Conservation (phyloP, 495 filamentous ascomycete genomes). For the Tuber aestivum region DNA sequence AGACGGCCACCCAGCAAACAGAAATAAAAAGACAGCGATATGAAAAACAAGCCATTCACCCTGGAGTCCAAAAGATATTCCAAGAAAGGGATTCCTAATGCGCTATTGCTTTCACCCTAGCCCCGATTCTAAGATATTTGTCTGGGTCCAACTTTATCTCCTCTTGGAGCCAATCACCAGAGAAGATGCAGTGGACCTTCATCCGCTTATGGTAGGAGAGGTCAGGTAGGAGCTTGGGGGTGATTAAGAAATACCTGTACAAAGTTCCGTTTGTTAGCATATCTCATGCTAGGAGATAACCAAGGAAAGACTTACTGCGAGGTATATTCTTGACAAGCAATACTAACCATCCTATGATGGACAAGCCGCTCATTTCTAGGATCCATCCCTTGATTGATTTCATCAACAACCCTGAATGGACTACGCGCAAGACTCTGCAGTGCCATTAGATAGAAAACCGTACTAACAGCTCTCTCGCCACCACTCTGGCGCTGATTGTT, state of each 20-base stretch:
- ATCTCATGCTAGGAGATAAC: neutral
- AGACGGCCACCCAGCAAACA: neutral
- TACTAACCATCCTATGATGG: slow-evolving; percentile 91
- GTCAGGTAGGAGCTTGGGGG: slow-evolving; percentile 85
- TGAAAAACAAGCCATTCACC: neutral
- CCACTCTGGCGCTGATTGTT: slow-evolving; percentile 91
- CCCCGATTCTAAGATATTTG: slow-evolving; percentile 53
- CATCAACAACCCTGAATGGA: slow-evolving; percentile 98
- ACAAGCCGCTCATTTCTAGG: slow-evolving; percentile 96
- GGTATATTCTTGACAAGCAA: slow-evolving; percentile 71
- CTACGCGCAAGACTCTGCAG: slow-evolving; percentile 87
- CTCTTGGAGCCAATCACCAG: slow-evolving; percentile 79
- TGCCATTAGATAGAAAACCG: slow-evolving; percentile 99
- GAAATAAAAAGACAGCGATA: neutral
- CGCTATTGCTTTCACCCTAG: slow-evolving; percentile 44
- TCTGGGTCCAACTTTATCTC: slow-evolving; percentile 47
- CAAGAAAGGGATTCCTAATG: neutral
- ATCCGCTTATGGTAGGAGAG: slow-evolving; percentile 82
- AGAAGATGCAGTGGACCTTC: slow-evolving; percentile 88
- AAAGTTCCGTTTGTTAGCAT: slow-evolving; percentile 13
- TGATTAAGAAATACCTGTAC: slow-evolving; percentile 90
- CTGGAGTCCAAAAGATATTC: neutral
- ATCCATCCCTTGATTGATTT: slow-evolving; percentile 99
- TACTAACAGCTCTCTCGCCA: slow-evolving; percentile 91
- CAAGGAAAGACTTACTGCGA: slow-evolving; percentile 47